Percentiles rank a stretch among this genome's conserved stretches.
These are phyloP conservation scores for Haplosporangium sp. DNA, from an alignment of 371 early-diverging fungal genomes.

Conservation along the genomic window DNA sequence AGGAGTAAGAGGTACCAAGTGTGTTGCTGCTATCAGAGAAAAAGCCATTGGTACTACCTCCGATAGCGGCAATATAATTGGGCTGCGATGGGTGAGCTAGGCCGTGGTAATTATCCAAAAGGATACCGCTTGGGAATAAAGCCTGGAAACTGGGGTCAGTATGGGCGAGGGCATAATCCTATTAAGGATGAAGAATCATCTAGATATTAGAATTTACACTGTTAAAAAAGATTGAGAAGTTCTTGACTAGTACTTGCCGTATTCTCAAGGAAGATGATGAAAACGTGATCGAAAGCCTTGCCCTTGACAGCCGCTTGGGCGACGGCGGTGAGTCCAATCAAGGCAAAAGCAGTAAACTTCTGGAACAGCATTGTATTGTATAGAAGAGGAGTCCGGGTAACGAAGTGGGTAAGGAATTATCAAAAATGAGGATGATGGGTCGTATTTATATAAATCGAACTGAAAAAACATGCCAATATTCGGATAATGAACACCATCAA, in stretches of 20 bases:
- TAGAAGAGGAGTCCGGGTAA: neutral
- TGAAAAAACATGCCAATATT: too few species aligned
- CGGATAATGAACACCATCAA: too few species aligned
- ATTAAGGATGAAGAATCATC: neutral
- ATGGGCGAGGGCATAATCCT: slow-evolving; percentile 23
- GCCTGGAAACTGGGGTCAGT: slow-evolving; percentile 17
- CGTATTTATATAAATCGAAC: neutral
- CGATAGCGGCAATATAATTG: slow-evolving; percentile 56
- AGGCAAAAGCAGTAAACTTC: neutral
- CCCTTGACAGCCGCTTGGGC: neutral
- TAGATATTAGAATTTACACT: too few species aligned
- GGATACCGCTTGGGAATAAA: slow-evolving; percentile 17
- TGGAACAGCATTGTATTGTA: neutral
- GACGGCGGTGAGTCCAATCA: too few species aligned
- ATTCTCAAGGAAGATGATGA: neutral
- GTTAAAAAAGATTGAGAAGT: neutral
- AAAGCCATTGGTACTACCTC: slow-evolving; percentile 58
- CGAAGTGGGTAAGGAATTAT: too few species aligned
- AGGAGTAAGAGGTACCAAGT: slow-evolving; percentile 30
- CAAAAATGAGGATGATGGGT: neutral
- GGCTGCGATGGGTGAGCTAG: slow-evolving; percentile 61
- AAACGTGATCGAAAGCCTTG: neutral
- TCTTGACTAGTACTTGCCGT: neutral
- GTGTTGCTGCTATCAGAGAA: slow-evolving; percentile 56
- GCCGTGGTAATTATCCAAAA: slow-evolving; percentile 48